phyloP scores from a whole-genome alignment of 495 filamentous ascomycete species.

The Penicillium turbatum region DNA sequence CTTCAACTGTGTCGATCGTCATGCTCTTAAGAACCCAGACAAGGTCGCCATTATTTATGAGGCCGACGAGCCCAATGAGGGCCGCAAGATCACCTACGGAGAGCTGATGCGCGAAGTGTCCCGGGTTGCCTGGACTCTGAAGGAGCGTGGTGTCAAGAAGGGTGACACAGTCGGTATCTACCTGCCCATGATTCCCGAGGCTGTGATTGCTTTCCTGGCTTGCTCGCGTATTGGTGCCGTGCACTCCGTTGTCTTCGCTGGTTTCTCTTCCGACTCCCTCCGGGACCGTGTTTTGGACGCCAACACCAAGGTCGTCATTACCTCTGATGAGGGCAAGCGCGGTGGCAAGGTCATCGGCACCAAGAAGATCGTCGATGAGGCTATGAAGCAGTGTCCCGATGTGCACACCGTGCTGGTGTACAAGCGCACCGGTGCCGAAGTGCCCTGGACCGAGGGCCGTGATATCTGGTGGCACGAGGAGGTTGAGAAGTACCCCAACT shows the following conservation, averaged over 20 bases:
- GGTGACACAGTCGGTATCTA: slow-evolving; percentile 97
- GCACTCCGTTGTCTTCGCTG: slow-evolving; percentile 98
- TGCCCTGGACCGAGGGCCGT: slow-evolving; percentile 83
- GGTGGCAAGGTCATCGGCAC: slow-evolving; percentile 97
- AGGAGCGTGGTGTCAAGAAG: slow-evolving; percentile 93
- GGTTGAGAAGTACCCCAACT: slow-evolving; percentile 88
- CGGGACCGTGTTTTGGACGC: slow-evolving; percentile 94
- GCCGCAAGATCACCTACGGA: slow-evolving; percentile 85
- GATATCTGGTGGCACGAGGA: slow-evolving; percentile 99
- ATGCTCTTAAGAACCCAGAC: slow-evolving; percentile 88
- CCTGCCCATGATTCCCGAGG: slow-evolving; percentile 98
- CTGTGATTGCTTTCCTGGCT: slow-evolving; percentile 84
- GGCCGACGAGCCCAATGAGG: slow-evolving; percentile 84
- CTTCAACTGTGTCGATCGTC: slow-evolving; percentile 96
- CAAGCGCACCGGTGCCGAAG: slow-evolving; percentile 91
- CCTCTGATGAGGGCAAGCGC: slow-evolving; percentile 94
- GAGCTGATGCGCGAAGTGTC: slow-evolving; percentile 94
- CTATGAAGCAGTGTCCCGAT: slow-evolving; percentile 93
- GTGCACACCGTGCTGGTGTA: slow-evolving; percentile 82
- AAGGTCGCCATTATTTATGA: slow-evolving; percentile 97
- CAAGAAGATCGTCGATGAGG: slow-evolving; percentile 99
- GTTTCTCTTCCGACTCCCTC: slow-evolving; percentile 95
- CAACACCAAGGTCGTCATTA: slow-evolving; percentile 87
- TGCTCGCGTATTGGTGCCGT: slow-evolving; percentile 90
- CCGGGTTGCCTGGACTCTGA: slow-evolving; percentile 77